A percentile compares a stretch with the other conserved stretches of the same genome.
Evolutionary conservation across 768 basidiomycete genomes (phyloP).

Genomic region (Suillus fuscotomentosus): DNA sequence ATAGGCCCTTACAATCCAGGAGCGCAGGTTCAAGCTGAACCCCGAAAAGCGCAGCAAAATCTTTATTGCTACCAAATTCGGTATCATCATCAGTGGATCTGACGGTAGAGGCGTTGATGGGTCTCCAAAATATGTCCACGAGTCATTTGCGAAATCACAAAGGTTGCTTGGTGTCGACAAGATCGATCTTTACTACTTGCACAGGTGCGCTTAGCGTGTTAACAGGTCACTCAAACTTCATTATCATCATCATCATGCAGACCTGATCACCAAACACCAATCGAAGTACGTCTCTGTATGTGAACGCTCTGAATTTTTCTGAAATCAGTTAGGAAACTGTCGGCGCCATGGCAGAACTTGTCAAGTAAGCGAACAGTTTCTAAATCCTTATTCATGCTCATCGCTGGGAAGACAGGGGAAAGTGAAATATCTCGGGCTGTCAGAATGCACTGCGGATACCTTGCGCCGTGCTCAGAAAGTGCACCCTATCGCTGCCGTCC

Average conservation of each 20-base stretch:
- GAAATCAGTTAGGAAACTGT: conserved; percentile 34
- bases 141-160: conserved; percentile 39
- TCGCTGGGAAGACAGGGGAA: conserved; percentile 39
- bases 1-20: neutral
- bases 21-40: conserved; percentile 41
- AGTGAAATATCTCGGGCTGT: conserved; percentile 51
- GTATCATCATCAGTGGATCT: conserved; percentile 27
- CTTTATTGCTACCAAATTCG: conserved; percentile 65
- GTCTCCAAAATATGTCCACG: conserved; percentile 40
- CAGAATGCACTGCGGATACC: conserved; percentile 45
- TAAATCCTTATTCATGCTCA: conserved; percentile 15
- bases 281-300: conserved; percentile 36
- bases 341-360: conserved; percentile 49
- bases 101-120: conserved; percentile 28
- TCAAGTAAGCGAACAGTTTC: conserved; percentile 36
- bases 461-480: conserved; percentile 50
- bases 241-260: conserved; percentile 16
- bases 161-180: conserved; percentile 38
- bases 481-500: conserved; percentile 49
- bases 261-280: conserved; percentile 41
- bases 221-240: neutral
- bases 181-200: conserved; percentile 49
- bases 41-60: conserved; percentile 45
- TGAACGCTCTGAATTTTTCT: neutral
- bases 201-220: conserved; percentile 25